Evolutionary conservation across 345 rosid species (phyloP).

Genomic region (Pseudoturritis turrita): DNA sequence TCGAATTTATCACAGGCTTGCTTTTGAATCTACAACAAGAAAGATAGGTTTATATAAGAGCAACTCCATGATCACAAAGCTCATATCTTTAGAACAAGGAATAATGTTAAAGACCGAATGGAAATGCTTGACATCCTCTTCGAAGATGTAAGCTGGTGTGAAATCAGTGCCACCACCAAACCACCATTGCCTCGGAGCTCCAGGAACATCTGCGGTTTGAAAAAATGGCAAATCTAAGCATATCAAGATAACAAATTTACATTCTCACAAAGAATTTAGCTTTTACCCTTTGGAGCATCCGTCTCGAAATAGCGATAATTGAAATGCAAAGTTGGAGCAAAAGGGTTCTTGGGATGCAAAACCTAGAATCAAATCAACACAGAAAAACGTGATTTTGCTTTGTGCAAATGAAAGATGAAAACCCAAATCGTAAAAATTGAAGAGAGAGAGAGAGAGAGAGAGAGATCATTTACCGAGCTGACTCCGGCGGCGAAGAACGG

Average conservation of each 20-base stretch:
- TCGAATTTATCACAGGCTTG: constrained; percentile 86
- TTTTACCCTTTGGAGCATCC: constrained; percentile 72
- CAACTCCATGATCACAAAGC: constrained; percentile 4
- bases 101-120: constrained; percentile 53
- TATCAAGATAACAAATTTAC: neutral
- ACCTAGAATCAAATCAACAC: constrained; percentile 14
- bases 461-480: constrained; percentile 60
- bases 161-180: constrained; percentile 99
- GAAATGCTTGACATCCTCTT: constrained; percentile 94
- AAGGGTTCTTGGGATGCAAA: constrained; percentile 61
- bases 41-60: neutral
- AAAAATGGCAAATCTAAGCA: neutral
- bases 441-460: constrained; percentile 4
- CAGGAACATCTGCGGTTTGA: constrained; percentile 60
- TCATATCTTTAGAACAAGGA: neutral
- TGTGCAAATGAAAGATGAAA: neutral
- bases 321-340: constrained; percentile 67
- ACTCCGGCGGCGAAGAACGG: constrained; percentile 97
- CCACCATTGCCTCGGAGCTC: constrained; percentile 99
- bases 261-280: neutral
- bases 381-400: neutral
- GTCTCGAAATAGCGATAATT: constrained; percentile 34
- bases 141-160: constrained; percentile 93
- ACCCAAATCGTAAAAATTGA: neutral
- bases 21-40: constrained; percentile 62